These are phyloP conservation scores for Multifurca ochricompacta DNA, from an alignment of 768 basidiomycete genomes.

Conservation along the genomic window DNA sequence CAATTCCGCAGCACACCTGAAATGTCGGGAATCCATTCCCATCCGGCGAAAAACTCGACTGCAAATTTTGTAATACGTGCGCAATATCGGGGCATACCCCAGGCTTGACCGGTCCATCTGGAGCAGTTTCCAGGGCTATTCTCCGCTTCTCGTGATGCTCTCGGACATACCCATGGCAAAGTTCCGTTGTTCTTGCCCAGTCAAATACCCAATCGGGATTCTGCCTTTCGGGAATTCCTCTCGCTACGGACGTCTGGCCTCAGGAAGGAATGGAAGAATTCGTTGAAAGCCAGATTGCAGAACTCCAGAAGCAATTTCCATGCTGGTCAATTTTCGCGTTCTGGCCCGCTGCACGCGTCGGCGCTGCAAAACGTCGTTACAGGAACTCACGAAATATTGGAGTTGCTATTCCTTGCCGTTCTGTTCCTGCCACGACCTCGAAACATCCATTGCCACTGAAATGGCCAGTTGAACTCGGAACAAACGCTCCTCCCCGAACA, in stretches of 20 bases:
- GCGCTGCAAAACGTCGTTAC: background rate
- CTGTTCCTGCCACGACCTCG: background rate
- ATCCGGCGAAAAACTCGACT: background rate
- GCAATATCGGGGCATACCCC: background rate
- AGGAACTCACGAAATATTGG: background rate
- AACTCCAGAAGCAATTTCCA: background rate
- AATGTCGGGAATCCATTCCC: background rate
- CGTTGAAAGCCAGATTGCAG: background rate
- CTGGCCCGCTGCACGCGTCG: background rate
- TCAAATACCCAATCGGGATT: slow-evolving; percentile 8
- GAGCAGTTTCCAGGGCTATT: background rate
- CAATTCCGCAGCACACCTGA: background rate
- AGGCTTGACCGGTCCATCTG: background rate
- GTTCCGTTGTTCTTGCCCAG: slow-evolving; percentile 8
- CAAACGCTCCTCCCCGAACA: background rate
- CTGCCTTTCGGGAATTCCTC: background rate
- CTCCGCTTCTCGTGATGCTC: background rate
- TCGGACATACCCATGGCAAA: background rate
- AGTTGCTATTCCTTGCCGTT: background rate
- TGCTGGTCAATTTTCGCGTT: background rate
- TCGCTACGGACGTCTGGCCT: background rate
- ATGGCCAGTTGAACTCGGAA: background rate
- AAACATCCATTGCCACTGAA: background rate
- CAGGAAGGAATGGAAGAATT: background rate
- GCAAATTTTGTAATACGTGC: background rate